A percentile compares a stretch with the other conserved stretches of the same genome.
These are phyloP conservation scores for Lachnellula occidentalis DNA, from an alignment of 2,329 filamentous ascomycete species.

Conservation along the genomic window DNA sequence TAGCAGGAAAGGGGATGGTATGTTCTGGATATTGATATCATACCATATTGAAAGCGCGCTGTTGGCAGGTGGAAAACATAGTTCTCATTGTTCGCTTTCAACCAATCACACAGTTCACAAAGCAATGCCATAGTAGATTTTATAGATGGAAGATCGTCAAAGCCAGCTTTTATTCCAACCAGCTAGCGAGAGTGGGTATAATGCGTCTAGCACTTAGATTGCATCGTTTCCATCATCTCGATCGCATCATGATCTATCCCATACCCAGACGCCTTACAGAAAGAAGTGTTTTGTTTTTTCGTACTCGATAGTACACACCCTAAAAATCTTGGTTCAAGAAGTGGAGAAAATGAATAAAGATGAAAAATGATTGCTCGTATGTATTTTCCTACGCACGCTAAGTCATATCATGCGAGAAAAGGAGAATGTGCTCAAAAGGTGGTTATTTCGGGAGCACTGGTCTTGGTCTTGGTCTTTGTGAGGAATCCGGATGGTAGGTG, in stretches of 20 bases:
- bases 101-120: background rate
- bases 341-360: background rate
- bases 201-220: background rate
- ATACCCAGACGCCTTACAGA: background rate
- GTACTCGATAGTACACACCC: background rate
- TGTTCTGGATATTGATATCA: no score
- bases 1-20: no score
- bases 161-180: background rate
- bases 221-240: background rate
- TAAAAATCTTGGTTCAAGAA: background rate
- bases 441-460: background rate
- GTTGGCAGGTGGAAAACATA: no score
- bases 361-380: no score
- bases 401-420: no score
- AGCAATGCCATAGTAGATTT: background rate
- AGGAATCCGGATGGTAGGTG: background rate
- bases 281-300: background rate
- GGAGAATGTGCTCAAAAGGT: background rate
- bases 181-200: background rate
- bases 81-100: no score
- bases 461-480: background rate
- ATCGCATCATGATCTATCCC: background rate
- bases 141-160: background rate
- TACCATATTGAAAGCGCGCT: no score
- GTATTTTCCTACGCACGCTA: no score